Conservation (phyloP, 306 rosid genomes). For the Fagus crenata region DNA sequence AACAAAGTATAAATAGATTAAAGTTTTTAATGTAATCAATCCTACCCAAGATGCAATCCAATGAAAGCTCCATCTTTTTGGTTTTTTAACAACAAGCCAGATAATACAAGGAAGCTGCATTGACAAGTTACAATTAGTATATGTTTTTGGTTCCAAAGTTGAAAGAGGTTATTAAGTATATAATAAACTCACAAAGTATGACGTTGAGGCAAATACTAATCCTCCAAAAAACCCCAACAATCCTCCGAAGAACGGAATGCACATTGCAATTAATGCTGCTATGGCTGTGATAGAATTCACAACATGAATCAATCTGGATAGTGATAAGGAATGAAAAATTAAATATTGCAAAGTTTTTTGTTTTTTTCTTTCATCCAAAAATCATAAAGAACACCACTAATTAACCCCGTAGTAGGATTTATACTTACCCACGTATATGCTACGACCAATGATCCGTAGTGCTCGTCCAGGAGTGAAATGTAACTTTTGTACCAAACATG, state of each 20-base stretch:
- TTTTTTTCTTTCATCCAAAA: no score
- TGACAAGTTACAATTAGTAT: background rate
- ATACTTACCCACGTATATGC: conserved; percentile 51
- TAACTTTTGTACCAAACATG: conserved; percentile 36
- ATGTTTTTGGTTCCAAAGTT: background rate
- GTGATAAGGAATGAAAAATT: background rate
- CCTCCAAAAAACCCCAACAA: conserved; percentile 75
- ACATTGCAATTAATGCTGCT: conserved; percentile 47
- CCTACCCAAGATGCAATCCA: conserved; percentile 52
- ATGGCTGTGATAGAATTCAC: conserved; percentile 26
- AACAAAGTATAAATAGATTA: background rate
- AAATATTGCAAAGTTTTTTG: no score
- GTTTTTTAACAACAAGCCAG: conserved; percentile 46
- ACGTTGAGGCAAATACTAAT: conserved; percentile 63
- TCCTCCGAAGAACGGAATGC: conserved; percentile 80
- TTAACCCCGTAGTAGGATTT: background rate
- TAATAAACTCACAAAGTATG: conserved; percentile 49
- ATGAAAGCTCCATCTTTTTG: conserved; percentile 44
- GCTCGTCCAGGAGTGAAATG: conserved; percentile 29
- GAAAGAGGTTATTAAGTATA: no score
- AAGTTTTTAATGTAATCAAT: background rate
- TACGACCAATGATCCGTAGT: conserved; percentile 44
- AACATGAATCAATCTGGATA: background rate
- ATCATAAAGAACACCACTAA: background rate
- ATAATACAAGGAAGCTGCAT: conserved; percentile 59